Conservation (phyloP, 257 asterid genomes). For the Plantago ovata region DNA sequence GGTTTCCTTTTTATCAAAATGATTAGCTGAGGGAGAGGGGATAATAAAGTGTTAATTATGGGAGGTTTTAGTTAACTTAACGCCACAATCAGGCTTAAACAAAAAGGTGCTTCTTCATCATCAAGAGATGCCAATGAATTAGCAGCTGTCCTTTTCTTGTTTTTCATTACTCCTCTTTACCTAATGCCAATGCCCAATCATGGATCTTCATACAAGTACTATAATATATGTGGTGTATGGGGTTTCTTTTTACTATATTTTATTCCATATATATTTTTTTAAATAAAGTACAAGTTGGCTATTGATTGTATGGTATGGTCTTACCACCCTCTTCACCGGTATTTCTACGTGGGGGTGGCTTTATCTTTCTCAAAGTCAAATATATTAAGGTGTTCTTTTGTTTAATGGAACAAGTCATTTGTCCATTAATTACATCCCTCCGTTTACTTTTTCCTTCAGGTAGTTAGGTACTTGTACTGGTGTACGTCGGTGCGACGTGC, state of each 20-base stretch:
- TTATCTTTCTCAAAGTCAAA: slow-evolving; percentile 27
- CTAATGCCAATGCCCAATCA: slow-evolving; percentile 17
- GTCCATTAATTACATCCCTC: slow-evolving; percentile 3
- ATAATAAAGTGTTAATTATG: background rate
- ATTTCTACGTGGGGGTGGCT: slow-evolving; percentile 20
- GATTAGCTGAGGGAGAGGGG: no score
- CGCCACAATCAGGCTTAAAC: slow-evolving; percentile 33
- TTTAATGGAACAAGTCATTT: slow-evolving; percentile 4
- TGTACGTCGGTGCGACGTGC: background rate
- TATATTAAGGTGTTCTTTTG: slow-evolving; percentile 10
- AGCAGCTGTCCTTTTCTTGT: slow-evolving; percentile 26
- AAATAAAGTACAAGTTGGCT: slow-evolving; percentile 11
- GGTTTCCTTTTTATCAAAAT: no score
- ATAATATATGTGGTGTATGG: slow-evolving; percentile 13
- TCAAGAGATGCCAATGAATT: slow-evolving; percentile 24
- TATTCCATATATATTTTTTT: slow-evolving; percentile 5
- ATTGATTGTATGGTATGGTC: slow-evolving; percentile 7
- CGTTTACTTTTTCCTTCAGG: background rate
- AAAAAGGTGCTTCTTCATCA: slow-evolving; percentile 22
- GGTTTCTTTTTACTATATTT: slow-evolving; percentile 8
- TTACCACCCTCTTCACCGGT: slow-evolving; percentile 17
- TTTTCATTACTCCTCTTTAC: slow-evolving; percentile 14
- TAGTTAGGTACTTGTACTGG: no score
- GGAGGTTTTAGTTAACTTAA: slow-evolving; percentile 25
- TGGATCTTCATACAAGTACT: slow-evolving; percentile 16